Evolutionary conservation across 1,284 basidiomycete genomes (phyloP).

Genomic region (Cystobasidium pallidum): DNA sequence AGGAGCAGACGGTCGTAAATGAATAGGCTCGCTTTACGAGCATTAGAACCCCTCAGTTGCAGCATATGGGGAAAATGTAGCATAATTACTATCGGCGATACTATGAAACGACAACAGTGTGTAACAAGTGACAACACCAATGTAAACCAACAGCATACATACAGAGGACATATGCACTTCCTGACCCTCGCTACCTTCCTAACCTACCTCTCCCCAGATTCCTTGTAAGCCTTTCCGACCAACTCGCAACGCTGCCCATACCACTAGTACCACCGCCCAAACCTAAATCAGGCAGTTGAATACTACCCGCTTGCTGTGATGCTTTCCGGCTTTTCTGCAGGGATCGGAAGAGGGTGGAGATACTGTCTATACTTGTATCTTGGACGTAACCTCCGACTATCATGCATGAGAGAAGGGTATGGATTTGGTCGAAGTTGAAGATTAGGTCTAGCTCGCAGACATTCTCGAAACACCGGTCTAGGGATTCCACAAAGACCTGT

Average conservation of each 20-base stretch:
- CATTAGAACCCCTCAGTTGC: too few relatives aligned
- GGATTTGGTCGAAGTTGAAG: slow-evolving; percentile 65
- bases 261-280: slow-evolving; percentile 7
- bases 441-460: slow-evolving; percentile 98
- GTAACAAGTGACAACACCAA: too few relatives aligned
- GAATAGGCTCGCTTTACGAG: not conserved
- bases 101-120: slow-evolving; percentile 13
- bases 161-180: too few relatives aligned
- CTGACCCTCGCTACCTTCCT: not conserved
- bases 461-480: slow-evolving; percentile 95
- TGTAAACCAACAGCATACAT: not conserved
- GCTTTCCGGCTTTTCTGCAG: slow-evolving; percentile 47
- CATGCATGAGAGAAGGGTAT: slow-evolving; percentile 90
- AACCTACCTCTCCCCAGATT: slow-evolving; percentile 37
- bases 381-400: slow-evolving; percentile 96
- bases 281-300: slow-evolving; percentile 36
- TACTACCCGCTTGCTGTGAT: slow-evolving; percentile 32
- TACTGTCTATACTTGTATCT: slow-evolving; percentile 68
- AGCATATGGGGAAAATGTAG: too few relatives aligned
- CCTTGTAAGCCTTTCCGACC: slow-evolving; percentile 30
- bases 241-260: slow-evolving; percentile 16
- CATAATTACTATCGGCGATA: not conserved
- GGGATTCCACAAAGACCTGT: slow-evolving; percentile 92
- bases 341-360: slow-evolving; percentile 48
- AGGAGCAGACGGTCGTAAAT: slow-evolving; percentile 13